Evolutionary conservation across 345 rosid species (phyloP), one percentile per base, ranked within the genome.

Genomic region (Melaleuca alternifolia): DNA sequence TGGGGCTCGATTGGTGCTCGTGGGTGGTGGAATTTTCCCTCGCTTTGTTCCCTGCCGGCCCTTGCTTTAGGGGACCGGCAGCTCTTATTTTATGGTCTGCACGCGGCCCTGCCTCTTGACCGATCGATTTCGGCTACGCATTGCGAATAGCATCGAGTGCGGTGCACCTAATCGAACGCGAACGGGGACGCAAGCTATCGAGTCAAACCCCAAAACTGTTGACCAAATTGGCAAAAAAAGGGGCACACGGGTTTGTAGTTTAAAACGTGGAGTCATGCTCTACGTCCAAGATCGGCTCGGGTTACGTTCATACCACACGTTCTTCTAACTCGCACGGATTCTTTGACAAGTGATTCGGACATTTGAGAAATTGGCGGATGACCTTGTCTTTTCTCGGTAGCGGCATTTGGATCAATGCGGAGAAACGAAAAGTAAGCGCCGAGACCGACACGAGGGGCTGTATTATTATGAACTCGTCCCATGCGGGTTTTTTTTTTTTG

Each of bases 11-110:
- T 71, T 71, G 79, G 79, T 33, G 79, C 24, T 20, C 79, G 79
- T 8, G 85, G 53, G 83, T 76, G 71, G 82, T 88, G 52, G 86
- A 85, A 86, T 48, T 84, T 86, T 86, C 28, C 28, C 86, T 89
- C 37, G 84, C 33, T 57, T 10, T 87, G 91, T 85, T 87, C 86
- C 83, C 75, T 53, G 56, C n/a, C 30, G 90, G 91, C 87, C 88
- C 51, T 89, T 89, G 79, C 91, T 89, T 90, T 90, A 84, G 89
- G 91, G 89, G 88, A 89, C 90, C 92, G 83, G 50, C 50, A 37
- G 30, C 24, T 85, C n/a, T 46, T 8, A 85, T 85, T 84, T 83
- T 30, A 84, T 50, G 28, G 48, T 37, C 18, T 18, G 79, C 37
- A 33, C 79, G 13, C 11, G 48, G 79, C 79, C 79, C 8, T 23